Evolutionary conservation across 352 stramenopile genomes (phyloP).

Genomic region (Phytopythium ostracodes): DNA sequence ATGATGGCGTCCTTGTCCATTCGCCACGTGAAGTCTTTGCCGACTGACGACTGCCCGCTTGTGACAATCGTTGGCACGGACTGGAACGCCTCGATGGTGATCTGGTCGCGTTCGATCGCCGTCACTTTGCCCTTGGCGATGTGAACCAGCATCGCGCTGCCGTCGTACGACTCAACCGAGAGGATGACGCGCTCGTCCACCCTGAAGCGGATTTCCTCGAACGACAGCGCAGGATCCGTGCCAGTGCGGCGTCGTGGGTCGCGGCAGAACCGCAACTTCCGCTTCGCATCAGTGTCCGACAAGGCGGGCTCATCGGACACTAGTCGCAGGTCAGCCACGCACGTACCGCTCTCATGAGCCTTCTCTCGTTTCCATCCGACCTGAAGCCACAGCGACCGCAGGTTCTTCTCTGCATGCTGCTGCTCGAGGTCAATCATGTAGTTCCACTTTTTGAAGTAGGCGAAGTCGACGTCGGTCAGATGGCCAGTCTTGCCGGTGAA

Average conservation of each 20-base stretch:
- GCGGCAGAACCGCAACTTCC: conserved; percentile 46
- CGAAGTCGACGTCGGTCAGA: conserved; percentile 41
- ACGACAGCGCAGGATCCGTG: conserved; percentile 15
- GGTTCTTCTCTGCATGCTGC: conserved; percentile 63
- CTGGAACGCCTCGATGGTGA: conserved; percentile 57
- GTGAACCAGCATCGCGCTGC: conserved; percentile 59
- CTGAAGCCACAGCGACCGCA: conserved; percentile 67
- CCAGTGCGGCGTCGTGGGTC: conserved; percentile 28
- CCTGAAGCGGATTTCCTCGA: conserved; percentile 55
- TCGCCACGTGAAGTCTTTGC: conserved; percentile 58
- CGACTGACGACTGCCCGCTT: conserved; percentile 52
- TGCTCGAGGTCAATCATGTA: conserved; percentile 70
- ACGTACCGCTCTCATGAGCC: conserved; percentile 42
- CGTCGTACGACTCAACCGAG: conserved; percentile 66
- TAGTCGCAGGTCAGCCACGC: conserved; percentile 49
- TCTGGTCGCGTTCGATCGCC: conserved; percentile 35
- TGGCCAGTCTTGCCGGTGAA: conserved; percentile 60
- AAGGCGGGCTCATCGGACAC: conserved; percentile 34
- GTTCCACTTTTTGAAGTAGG: conserved; percentile 77
- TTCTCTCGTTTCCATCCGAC: conserved; percentile 53
- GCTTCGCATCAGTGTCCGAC: conserved; percentile 28
- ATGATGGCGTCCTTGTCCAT: conserved; percentile 74
- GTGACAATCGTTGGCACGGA: conserved; percentile 55
- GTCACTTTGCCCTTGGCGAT: conserved; percentile 47
- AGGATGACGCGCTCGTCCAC: conserved; percentile 73